Evolutionary conservation across 2,329 filamentous ascomycete species (phyloP).

Genomic region (Cladosporium sp.): DNA sequence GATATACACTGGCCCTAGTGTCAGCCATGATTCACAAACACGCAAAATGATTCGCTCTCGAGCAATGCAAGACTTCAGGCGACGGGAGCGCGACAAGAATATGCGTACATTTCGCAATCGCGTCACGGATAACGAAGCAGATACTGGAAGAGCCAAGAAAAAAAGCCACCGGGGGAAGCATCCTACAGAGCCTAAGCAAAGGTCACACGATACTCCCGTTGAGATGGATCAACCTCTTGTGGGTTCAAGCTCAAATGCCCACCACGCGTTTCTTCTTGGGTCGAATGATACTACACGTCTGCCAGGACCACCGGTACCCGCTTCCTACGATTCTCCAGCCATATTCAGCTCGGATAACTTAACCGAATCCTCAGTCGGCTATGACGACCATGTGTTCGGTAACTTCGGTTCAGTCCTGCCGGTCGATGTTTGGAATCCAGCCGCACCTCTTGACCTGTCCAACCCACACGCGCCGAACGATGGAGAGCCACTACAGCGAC

Average conservation of each 20-base stretch:
- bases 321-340: background rate
- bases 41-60: slow-evolving; percentile 22
- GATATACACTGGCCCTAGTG: slow-evolving; percentile 7
- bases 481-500: background rate
- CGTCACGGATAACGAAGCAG: background rate
- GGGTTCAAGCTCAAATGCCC: background rate
- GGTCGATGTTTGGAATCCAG: background rate
- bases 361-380: background rate
- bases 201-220: background rate
- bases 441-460: background rate
- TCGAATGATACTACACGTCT: background rate
- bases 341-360: background rate
- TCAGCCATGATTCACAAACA: slow-evolving; percentile 16
- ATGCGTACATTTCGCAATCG: background rate
- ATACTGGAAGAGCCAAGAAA: background rate
- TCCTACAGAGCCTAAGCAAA: background rate
- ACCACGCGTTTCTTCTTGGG: background rate
- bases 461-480: background rate
- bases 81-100: slow-evolving; percentile 10
- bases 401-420: background rate
- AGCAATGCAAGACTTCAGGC: slow-evolving; percentile 54
- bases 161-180: background rate
- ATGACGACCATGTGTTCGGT: background rate
- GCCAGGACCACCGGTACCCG: background rate
- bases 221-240: background rate